phyloP scores from a whole-genome alignment of 306 rosid genomes.

The Sechiopsis laciniata region DNA sequence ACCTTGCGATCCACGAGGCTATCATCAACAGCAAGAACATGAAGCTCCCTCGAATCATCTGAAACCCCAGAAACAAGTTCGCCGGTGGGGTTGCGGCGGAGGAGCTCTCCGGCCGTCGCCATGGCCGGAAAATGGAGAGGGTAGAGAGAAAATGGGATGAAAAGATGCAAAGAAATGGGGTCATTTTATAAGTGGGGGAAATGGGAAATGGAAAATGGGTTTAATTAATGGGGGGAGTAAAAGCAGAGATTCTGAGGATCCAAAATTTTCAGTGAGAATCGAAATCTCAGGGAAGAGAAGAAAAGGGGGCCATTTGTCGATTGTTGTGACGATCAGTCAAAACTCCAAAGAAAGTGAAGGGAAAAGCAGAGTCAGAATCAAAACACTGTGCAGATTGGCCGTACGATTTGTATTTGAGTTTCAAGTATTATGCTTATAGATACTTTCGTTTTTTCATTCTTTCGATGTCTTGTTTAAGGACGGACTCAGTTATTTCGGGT shows the following conservation, averaged over 20 bases:
- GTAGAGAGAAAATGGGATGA: neutral
- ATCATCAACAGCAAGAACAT: constrained; percentile 91
- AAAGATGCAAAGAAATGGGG: neutral
- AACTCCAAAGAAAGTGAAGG: neutral
- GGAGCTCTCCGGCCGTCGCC: constrained; percentile 39
- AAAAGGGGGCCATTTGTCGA: constrained; percentile 4
- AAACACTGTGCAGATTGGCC: neutral
- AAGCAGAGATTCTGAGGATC: constrained; percentile 82
- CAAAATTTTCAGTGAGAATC: constrained; percentile 52
- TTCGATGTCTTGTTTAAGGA: too few relatives aligned
- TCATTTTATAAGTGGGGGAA: neutral
- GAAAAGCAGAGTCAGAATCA: neutral
- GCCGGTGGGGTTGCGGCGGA: constrained; percentile 27
- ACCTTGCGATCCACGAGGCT: constrained; percentile 75
- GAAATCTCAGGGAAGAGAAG: constrained; percentile 3
- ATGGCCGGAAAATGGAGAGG: constrained; percentile 10
- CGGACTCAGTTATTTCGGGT: too few relatives aligned
- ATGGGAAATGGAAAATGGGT: constrained; percentile 3
- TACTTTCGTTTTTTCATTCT: too few relatives aligned
- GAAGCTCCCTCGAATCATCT: constrained; percentile 36
- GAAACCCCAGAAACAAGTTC: constrained; percentile 28
- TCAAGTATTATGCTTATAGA: too few relatives aligned
- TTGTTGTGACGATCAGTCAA: neutral
- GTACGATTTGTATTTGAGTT: neutral
- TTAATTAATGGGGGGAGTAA: constrained; percentile 34